Evolutionary conservation across 805 yeast species (phyloP), one percentile per base, ranked within the genome.

Genomic region (Wickerhamomyces mucosus): DNA sequence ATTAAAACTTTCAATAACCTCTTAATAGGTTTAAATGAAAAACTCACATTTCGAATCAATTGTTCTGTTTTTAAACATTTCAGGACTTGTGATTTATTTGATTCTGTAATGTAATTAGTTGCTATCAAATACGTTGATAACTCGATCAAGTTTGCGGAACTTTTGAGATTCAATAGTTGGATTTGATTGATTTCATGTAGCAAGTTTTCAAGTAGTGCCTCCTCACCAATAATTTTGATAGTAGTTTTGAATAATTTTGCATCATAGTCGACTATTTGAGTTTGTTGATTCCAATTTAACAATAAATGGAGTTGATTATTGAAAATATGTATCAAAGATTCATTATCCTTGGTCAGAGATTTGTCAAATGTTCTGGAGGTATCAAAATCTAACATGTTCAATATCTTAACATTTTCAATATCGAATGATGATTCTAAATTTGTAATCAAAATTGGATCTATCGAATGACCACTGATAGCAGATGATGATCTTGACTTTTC

Each of bases 271-370:
- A 6, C 39, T 15, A 1, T 35, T 28, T 1, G 49, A 37, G 1
- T 47, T 37, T 21, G 21, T 24, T 48, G 53, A 12, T 38, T 42
- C 50, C 51, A 48, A 7, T 42, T 37, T 13, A 48, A 11, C 7
- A 48, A 27, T 1, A 28, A 17, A 11, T 44, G 44, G 28, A 50
- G 38, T 28, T 39, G 44, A 11, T 33, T 19, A 23, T 42, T 42
- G 26, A 48, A 47, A 5, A 34, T 18, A 7, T 35, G 36, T 21
- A 39, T 28, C 20, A 48, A 27, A 3, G 46, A 33, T 5, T n/a
- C n/a, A n/a, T n/a, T n/a, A n/a, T n/a, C n/a, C n/a, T n/a, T n/a
- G n/a, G 36, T 5, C 13, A 23, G 27, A 12, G 24, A 9, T 18
- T 26, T 20, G 20, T 7, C 9, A 9, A 17, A 17, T 15, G 26